A percentile compares a stretch with the other conserved stretches of the same genome.
These are phyloP conservation scores for Hymenoscyphus repandus DNA, from an alignment of 2,329 filamentous ascomycete species.

Conservation along the genomic window DNA sequence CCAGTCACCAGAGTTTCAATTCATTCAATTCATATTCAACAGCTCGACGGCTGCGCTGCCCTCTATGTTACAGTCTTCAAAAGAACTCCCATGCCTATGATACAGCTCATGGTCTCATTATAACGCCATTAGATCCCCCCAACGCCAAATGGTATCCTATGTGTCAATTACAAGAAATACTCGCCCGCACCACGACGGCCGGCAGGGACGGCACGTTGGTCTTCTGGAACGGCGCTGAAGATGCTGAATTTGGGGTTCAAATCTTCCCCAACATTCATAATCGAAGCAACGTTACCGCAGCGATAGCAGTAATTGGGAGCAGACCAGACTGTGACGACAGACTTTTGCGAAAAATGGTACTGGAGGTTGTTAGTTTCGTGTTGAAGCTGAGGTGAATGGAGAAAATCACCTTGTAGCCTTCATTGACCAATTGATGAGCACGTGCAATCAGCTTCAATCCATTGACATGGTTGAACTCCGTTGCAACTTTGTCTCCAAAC, in stretches of 20 bases:
- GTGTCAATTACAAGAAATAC: conserved; percentile 52
- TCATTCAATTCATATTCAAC: neutral
- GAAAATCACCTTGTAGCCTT: conserved; percentile 61
- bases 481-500: conserved; percentile 59
- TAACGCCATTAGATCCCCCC: neutral
- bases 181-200: conserved; percentile 62
- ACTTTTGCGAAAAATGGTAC: conserved; percentile 93
- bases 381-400: neutral
- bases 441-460: conserved; percentile 65
- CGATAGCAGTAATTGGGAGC: conserved; percentile 44
- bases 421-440: conserved; percentile 71
- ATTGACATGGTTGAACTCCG: conserved; percentile 75
- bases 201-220: conserved; percentile 73
- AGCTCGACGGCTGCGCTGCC: neutral
- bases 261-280: conserved; percentile 85
- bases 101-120: neutral
- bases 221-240: conserved; percentile 83
- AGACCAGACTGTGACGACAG: conserved; percentile 74
- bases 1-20: neutral
- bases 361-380: conserved; percentile 35
- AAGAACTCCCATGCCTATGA: neutral
- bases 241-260: conserved; percentile 89
- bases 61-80: neutral
- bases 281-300: conserved; percentile 57
- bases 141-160: neutral